phyloP scores from a whole-genome alignment of 192 early-diverging fungal species.

The Coemansia sp. region DNA sequence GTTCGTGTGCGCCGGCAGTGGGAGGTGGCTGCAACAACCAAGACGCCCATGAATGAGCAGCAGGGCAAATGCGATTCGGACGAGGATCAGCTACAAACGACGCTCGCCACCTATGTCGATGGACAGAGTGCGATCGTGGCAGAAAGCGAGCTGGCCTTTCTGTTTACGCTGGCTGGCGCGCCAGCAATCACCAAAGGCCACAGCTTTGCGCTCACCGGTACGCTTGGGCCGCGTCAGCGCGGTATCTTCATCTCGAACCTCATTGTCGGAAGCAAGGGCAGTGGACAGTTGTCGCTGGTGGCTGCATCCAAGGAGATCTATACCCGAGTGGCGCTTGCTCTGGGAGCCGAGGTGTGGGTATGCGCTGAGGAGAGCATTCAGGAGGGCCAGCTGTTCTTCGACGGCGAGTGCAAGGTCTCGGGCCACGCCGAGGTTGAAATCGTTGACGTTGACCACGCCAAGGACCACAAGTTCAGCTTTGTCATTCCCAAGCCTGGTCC shows the following conservation, averaged over 20 bases:
- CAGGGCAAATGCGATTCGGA: neutral
- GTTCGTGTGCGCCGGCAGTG: constrained; percentile 42
- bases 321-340: constrained; percentile 24
- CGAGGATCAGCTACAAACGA: constrained; percentile 5
- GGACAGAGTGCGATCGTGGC: constrained; percentile 7
- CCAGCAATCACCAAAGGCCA: constrained; percentile 10
- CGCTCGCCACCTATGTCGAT: constrained; percentile 34
- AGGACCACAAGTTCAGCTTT: constrained; percentile 45
- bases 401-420: constrained; percentile 32
- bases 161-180: constrained; percentile 44
- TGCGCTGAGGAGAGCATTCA: constrained; percentile 45
- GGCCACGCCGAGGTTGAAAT: constrained; percentile 47
- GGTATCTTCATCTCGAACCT: constrained; percentile 51
- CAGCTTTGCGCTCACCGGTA: constrained; percentile 51
- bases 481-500: constrained; percentile 37
- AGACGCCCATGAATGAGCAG: neutral
- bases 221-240: constrained; percentile 36
- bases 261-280: constrained; percentile 8
- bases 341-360: constrained; percentile 34
- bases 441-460: constrained; percentile 46
- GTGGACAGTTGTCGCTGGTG: constrained; percentile 15
- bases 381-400: constrained; percentile 45
- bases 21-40: constrained; percentile 16
- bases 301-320: constrained; percentile 50
- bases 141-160: constrained; percentile 28